Percentiles rank a stretch among this genome's conserved stretches.
phyloP scores from a whole-genome alignment of 2,329 filamentous ascomycete genomes.

The Penicillium italicum region DNA sequence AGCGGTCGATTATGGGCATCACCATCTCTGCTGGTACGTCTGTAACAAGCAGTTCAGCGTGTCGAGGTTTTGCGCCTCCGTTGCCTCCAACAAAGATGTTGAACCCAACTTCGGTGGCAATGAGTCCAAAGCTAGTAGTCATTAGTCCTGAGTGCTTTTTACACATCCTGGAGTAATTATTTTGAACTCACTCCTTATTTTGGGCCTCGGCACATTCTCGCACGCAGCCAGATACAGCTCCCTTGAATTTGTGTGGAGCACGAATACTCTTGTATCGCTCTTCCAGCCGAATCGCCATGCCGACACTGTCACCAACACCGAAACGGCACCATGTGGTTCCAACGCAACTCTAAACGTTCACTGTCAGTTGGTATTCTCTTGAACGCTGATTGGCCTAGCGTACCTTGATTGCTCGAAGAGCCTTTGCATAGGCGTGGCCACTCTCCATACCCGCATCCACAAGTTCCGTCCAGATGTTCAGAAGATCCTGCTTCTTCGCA shows the following conservation, averaged over 20 bases:
- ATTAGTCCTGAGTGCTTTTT: conserved; percentile 8
- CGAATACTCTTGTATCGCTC: conserved; percentile 89
- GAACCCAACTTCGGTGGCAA: conserved; percentile 88
- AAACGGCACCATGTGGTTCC: conserved; percentile 89
- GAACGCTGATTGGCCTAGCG: background rate
- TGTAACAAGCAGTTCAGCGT: conserved; percentile 78
- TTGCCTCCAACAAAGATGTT: conserved; percentile 91
- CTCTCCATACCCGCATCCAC: conserved; percentile 84
- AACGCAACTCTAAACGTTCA: conserved; percentile 65
- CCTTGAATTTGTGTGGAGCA: conserved; percentile 87
- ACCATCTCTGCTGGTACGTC: conserved; percentile 81
- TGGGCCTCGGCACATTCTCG: conserved; percentile 89
- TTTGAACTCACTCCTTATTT: conserved; percentile 69
- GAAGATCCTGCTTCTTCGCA: conserved; percentile 79
- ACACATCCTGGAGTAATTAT: background rate
- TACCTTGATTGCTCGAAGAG: conserved; percentile 75
- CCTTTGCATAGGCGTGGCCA: conserved; percentile 87
- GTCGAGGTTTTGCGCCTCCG: conserved; percentile 77
- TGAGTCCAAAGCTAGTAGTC: conserved; percentile 68
- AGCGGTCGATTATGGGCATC: conserved; percentile 79
- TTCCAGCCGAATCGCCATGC: conserved; percentile 82
- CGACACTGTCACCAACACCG: conserved; percentile 84
- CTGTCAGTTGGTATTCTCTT: background rate
- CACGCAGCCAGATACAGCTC: conserved; percentile 86
- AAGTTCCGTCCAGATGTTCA: conserved; percentile 75